Base-by-base conservation (phyloP, 345 rosid species). In the Gossypium mustelinum region DNA sequence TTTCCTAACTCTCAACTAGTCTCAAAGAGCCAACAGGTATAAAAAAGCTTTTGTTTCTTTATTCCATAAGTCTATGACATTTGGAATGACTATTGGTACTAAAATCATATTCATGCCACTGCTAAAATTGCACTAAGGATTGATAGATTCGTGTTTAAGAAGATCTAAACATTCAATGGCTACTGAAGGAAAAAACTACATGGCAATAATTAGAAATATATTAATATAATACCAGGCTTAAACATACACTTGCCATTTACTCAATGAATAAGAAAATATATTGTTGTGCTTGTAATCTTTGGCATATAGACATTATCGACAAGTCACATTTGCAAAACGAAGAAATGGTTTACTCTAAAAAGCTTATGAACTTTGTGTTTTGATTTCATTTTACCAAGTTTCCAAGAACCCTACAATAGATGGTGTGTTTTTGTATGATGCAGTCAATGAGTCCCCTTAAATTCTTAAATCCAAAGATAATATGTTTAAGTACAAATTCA, bases 11-110 rank as follows among this genome's bases (percentile, higher is more conserved):
- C 29, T 27, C 29, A 27, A 0, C 29, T 27, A 27, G 4, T 27
- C 29, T 27, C 29, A 27, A 27, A 27, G 29, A 27, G 29, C 29
- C 29, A 27, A 62, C 12, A 74, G 97, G 92, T 22, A 29, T 17
- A 39, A 8, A 27, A 2, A 39, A 34, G 12, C 12, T 27, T 27
- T 27, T 17, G 14, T 61, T 63, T 3, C 22, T 62, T 39, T 39
- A 29, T 2, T 12, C 48, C 47, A 9, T 39, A 13, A 63, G 2
- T 44, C 47, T 1, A 0, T 44, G 47, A 44, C 24, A 63, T 34
- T 29, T 20, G 24, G 11, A 8, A 20, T 18, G 27, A 10, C 27
- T 55, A 56, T 1, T 18, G 0, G n/a, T 39, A 16, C 3, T 63
- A 17, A 16, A 48, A 13, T 25, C 18, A 24, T 8, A 68, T 68